Percentiles rank a stretch among this genome's conserved stretches.
These are phyloP conservation scores for Cystobasidium pallidum DNA, from an alignment of 1,284 basidiomycete species.

Conservation along the genomic window DNA sequence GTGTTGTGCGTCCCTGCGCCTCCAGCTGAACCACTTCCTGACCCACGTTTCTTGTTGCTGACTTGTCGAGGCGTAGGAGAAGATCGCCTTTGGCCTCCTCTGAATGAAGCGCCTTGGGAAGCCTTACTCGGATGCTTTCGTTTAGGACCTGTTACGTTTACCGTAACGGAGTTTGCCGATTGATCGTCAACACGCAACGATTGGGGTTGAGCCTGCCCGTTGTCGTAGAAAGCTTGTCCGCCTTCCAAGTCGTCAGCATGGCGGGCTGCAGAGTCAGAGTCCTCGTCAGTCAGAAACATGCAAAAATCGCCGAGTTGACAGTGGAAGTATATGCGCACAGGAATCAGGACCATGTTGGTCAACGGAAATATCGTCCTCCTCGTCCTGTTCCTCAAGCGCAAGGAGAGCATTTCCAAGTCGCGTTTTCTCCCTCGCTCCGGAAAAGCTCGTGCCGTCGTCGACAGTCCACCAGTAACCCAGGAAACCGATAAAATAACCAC, in stretches of 20 bases:
- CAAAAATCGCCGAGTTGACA: not conserved
- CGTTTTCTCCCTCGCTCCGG: conserved; percentile 47
- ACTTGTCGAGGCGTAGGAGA: conserved; percentile 48
- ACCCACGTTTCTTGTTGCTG: conserved; percentile 31
- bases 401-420: conserved; percentile 46
- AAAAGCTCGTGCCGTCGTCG: conserved; percentile 45
- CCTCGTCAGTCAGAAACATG: not conserved
- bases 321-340: not conserved
- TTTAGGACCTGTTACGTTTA: conserved; percentile 13
- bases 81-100: conserved; percentile 51
- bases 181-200: conserved; percentile 36
- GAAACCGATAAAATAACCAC: conserved; percentile 49
- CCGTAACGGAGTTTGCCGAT: conserved; percentile 21
- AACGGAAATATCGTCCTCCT: conserved; percentile 46
- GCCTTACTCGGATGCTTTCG: conserved; percentile 27
- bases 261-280: conserved; percentile 5
- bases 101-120: conserved; percentile 43
- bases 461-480: conserved; percentile 52
- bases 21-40: conserved; percentile 1
- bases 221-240: conserved; percentile 24
- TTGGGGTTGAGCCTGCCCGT: not conserved
- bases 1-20: not conserved
- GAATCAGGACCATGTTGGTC: not conserved
- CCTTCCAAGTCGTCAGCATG: conserved; percentile 21
- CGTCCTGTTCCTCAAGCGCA: conserved; percentile 46